Evolutionary conservation across 2,329 filamentous ascomycete genomes (phyloP).

Genomic region (Colletotrichum musae): DNA sequence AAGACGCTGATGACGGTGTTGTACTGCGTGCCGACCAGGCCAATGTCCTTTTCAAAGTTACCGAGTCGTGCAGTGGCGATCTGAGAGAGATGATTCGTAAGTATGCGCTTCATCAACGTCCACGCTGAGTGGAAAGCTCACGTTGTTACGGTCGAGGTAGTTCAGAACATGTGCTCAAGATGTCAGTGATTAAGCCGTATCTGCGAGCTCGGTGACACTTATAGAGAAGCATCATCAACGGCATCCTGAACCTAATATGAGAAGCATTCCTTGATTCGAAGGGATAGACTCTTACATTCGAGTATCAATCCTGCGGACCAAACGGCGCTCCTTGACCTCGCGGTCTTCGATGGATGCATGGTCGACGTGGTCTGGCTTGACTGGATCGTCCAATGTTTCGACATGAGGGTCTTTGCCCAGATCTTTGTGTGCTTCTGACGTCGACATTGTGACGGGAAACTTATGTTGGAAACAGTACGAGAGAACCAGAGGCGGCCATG

Average conservation of each 20-base stretch:
- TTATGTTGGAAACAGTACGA: background rate
- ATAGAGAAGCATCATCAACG: conserved; percentile 24
- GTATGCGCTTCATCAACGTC: background rate
- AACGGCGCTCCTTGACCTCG: conserved; percentile 5
- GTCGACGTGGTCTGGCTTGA: background rate
- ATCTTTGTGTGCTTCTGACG: background rate
- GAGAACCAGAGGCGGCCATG: background rate
- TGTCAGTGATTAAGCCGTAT: background rate
- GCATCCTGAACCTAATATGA: background rate
- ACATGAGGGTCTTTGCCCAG: conserved; percentile 1
- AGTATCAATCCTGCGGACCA: conserved; percentile 9
- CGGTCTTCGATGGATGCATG: background rate
- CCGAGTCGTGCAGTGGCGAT: conserved; percentile 18
- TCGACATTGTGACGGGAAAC: background rate
- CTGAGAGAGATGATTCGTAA: background rate
- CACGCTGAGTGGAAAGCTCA: background rate
- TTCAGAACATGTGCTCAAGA: conserved; percentile 14
- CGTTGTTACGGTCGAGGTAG: conserved; percentile 16
- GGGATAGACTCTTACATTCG: background rate
- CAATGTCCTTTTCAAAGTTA: conserved; percentile 26
- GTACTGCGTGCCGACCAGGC: conserved; percentile 17
- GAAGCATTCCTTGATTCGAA: background rate
- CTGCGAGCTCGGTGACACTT: background rate
- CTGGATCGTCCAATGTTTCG: conserved; percentile 5
- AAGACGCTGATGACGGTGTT: conserved; percentile 26